Percentiles rank a stretch among this genome's conserved stretches.
These are phyloP conservation scores for Dendrothele bispora DNA, from an alignment of 768 basidiomycete genomes.

Conservation along the genomic window DNA sequence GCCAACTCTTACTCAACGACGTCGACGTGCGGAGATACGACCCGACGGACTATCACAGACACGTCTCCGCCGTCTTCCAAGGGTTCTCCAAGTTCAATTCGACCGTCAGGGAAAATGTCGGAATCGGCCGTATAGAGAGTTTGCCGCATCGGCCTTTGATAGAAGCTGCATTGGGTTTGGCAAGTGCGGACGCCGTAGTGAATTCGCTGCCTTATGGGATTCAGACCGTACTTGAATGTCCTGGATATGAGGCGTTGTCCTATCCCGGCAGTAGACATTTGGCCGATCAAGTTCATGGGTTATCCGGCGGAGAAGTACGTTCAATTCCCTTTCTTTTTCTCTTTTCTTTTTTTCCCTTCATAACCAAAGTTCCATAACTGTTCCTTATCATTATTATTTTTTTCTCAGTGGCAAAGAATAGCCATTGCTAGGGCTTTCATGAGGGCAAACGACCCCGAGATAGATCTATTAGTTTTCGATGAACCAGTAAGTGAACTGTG, in stretches of 20 bases:
- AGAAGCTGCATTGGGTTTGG: slow-evolving; percentile 64
- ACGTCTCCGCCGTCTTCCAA: slow-evolving; percentile 82
- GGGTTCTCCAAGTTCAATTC: slow-evolving; percentile 80
- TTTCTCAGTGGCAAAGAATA: slow-evolving; percentile 79
- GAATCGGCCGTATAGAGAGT: slow-evolving; percentile 73
- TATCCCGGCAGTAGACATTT: slow-evolving; percentile 39
- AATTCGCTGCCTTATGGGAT: slow-evolving; percentile 69
- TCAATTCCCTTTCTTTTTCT: background rate
- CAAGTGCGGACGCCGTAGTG: slow-evolving; percentile 68
- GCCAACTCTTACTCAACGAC: slow-evolving; percentile 69
- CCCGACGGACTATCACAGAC: slow-evolving; percentile 72
- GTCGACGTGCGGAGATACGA: slow-evolving; percentile 63
- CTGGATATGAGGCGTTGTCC: slow-evolving; percentile 55
- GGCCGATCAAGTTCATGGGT: slow-evolving; percentile 53
- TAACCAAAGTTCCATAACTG: background rate
- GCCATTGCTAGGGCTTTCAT: slow-evolving; percentile 88
- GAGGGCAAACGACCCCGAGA: slow-evolving; percentile 71
- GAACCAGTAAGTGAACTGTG: slow-evolving; percentile 61
- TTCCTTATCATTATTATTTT: too few relatives aligned
- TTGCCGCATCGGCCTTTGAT: slow-evolving; percentile 58
- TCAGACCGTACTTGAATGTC: slow-evolving; percentile 68
- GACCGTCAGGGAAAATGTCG: slow-evolving; percentile 81
- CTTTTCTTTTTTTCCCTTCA: slow-evolving; percentile 5
- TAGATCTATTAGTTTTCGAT: slow-evolving; percentile 82
- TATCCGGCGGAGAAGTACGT: slow-evolving; percentile 84